Evolutionary conservation across 176 grass and related monocot genomes (phyloP), one percentile per base, ranked within the genome.

Genomic region (Elymus sibiricus): DNA sequence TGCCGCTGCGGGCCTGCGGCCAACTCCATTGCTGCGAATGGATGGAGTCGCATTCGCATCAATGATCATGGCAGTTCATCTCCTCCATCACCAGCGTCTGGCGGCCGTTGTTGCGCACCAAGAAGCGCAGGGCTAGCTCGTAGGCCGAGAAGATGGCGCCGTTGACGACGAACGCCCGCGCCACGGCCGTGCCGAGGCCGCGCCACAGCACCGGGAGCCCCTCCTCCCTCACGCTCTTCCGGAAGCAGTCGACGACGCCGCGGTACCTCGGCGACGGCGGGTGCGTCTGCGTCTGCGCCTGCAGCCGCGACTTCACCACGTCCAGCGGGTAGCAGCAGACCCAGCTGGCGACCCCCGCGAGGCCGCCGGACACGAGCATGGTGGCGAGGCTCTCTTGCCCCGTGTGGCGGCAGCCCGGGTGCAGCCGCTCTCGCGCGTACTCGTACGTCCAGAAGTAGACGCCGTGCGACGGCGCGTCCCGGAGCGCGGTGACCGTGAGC

Each of bases 401-500:
- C 11, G n/a, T 39, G 37, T 84, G 82, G 7, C 93, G 82, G 89
- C 97, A 94, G 6, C 97, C 94, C 7, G 94, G 97, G 87, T 94
- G 97, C 59, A 99, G 79, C 46, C 82, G 55, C 84, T 99, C 97
- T 29, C 97, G 78, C 0, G 84, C 90, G 63, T 82, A 91, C 88
- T 99, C 97, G 68, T 99, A 99, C 29, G 92, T 92, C 92, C 87
- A 94, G 90, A 99, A 99, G 92, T 99, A 99, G 34, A 99, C 94
- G 74, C 97, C 97, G 78, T 96, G 90, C 9, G 97, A 79, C n/a
- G 97, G 97, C 58, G 97, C 94, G 86, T 99, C 97, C 35, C 97
- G 90, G 64, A 99, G 88, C 64, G 88, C 88, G 11, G 94, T 99
- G 62, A 95, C 93, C 38, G 82, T 26, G 19, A 98, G 90, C 3